Evolutionary conservation across 2,329 filamentous ascomycete genomes (phyloP).

Genomic region (Rhynchosporium secalis): DNA sequence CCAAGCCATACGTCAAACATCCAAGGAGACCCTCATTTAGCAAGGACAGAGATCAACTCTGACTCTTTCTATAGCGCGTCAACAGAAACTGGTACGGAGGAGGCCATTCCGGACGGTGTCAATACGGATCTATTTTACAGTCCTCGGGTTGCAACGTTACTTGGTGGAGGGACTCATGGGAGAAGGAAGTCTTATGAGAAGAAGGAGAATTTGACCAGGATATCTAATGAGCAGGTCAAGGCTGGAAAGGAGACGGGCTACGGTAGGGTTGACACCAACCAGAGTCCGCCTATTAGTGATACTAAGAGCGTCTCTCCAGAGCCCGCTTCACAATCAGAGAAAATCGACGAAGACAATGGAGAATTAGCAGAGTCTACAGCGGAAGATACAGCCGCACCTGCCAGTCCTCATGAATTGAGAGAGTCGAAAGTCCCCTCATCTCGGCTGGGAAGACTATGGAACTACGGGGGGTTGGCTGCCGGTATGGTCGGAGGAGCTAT

Average conservation of each 20-base stretch:
- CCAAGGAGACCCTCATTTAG: conserved; percentile 31
- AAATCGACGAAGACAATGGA: conserved; percentile 44
- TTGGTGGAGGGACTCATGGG: conserved; percentile 47
- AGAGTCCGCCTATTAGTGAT: conserved; percentile 1
- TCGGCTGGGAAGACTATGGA: conserved; percentile 84
- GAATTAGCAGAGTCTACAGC: conserved; percentile 48
- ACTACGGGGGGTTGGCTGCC: conserved; percentile 88
- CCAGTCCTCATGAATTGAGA: conserved; percentile 64
- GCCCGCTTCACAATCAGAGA: conserved; percentile 12
- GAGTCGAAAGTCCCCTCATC: conserved; percentile 91
- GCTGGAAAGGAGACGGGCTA: conserved; percentile 40
- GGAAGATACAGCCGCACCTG: conserved; percentile 31
- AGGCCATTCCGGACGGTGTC: conserved; percentile 52
- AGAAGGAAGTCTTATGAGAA: conserved; percentile 32
- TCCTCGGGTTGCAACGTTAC: conserved; percentile 54
- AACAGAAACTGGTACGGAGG: conserved; percentile 39
- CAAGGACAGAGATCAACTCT: conserved; percentile 30
- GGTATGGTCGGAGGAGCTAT: conserved; percentile 95
- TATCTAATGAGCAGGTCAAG: conserved; percentile 40
- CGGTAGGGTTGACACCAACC: conserved; percentile 39
- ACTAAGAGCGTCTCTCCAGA: background rate
- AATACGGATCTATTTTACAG: conserved; percentile 64
- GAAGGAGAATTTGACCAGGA: conserved; percentile 39
- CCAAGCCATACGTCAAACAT: conserved; percentile 49
- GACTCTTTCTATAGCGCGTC: conserved; percentile 43